Percentiles rank a stretch among this genome's conserved stretches.
phyloP scores from a whole-genome alignment of 2,329 filamentous ascomycete species.

The Neobulgaria alba region DNA sequence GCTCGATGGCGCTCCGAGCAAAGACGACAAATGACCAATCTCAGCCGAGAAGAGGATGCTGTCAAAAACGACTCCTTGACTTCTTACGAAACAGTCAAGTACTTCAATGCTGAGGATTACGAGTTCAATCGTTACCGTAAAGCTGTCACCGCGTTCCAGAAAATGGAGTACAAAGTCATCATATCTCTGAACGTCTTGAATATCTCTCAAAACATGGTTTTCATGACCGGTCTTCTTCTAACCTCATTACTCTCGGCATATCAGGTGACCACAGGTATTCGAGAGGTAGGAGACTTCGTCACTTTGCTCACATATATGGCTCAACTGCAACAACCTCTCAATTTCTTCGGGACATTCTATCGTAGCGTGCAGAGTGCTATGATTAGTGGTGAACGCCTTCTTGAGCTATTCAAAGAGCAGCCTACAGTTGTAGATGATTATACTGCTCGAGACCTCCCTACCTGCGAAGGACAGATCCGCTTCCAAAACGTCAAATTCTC shows the following conservation, averaged over 20 bases:
- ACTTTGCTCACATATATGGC: constrained; percentile 67
- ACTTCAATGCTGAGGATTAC: constrained; percentile 77
- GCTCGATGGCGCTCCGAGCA: constrained; percentile 88
- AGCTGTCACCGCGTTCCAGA: constrained; percentile 64
- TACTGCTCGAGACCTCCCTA: constrained; percentile 50
- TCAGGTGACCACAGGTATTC: constrained; percentile 60
- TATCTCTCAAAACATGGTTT: constrained; percentile 70
- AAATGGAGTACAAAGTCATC: constrained; percentile 66
- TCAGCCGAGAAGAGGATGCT: constrained; percentile 88
- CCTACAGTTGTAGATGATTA: constrained; percentile 80
- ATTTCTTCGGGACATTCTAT: constrained; percentile 93
- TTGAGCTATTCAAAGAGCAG: constrained; percentile 93
- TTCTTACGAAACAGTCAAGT: constrained; percentile 94
- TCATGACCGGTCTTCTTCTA: constrained; percentile 66
- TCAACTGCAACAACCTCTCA: constrained; percentile 71
- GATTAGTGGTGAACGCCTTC: constrained; percentile 91
- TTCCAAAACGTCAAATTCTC: constrained; percentile 88
- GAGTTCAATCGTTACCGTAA: constrained; percentile 66
- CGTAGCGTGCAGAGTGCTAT: constrained; percentile 91
- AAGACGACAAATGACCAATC: constrained; percentile 88
- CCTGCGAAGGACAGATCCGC: constrained; percentile 71
- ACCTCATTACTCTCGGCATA: constrained; percentile 68
- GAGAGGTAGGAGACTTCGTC: constrained; percentile 63
- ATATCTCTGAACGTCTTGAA: constrained; percentile 74
- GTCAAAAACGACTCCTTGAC: constrained; percentile 98